Evolutionary conservation across 2,329 filamentous ascomycete genomes (phyloP).

Genomic region (Aureobasidium pullulans): DNA sequence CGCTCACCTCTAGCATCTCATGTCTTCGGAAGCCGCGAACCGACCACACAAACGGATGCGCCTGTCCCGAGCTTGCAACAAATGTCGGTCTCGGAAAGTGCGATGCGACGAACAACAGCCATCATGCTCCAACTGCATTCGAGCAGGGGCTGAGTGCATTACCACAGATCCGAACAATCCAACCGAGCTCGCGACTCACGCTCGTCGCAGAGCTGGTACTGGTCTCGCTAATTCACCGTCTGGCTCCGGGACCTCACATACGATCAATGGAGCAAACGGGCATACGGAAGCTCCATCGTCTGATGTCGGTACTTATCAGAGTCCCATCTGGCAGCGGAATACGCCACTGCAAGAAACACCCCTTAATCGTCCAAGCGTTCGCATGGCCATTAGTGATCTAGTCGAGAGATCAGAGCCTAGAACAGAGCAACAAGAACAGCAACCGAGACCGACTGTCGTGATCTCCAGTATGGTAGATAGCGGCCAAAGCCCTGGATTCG

Average conservation of each 20-base stretch:
- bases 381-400: background rate
- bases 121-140: slow-evolving; percentile 12
- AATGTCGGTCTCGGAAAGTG: slow-evolving; percentile 16
- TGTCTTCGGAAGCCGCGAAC: background rate
- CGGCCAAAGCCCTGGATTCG: background rate
- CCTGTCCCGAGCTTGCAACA: slow-evolving; percentile 17
- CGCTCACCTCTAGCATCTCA: background rate
- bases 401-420: background rate
- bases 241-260: background rate
- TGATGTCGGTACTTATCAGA: background rate
- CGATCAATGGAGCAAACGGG: background rate
- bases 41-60: slow-evolving; percentile 13
- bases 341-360: background rate
- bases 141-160: slow-evolving; percentile 12
- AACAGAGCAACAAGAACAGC: background rate
- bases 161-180: slow-evolving; percentile 14
- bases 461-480: background rate
- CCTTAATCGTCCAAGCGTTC: background rate
- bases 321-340: background rate
- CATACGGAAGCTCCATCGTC: too few species aligned
- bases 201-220: background rate
- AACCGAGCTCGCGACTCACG: background rate
- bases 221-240: background rate
- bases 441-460: background rate
- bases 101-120: slow-evolving; percentile 17